phyloP scores from a whole-genome alignment of 2,329 filamentous ascomycete genomes.

The Dendryphion nanum region DNA sequence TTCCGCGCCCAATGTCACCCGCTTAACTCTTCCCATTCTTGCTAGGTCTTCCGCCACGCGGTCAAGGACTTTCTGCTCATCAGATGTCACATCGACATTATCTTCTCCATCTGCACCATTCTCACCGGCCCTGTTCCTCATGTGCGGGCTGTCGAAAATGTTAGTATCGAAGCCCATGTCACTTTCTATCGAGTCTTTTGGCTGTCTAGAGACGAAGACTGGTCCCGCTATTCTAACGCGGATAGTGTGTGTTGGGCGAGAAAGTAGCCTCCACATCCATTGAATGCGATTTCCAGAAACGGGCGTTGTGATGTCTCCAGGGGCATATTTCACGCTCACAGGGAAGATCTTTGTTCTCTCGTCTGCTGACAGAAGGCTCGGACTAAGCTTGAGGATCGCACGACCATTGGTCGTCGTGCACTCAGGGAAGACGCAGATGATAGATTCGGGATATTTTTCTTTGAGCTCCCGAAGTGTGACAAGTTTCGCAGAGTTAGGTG shows the following conservation, averaged over 20 bases:
- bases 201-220: constrained; percentile 39
- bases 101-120: constrained; percentile 13
- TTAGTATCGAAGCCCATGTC: constrained; percentile 29
- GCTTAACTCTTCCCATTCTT: constrained; percentile 81
- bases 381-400: constrained; percentile 81
- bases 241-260: constrained; percentile 82
- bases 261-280: constrained; percentile 85
- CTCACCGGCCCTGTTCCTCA: constrained; percentile 21
- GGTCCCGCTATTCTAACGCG: constrained; percentile 85
- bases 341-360: constrained; percentile 78
- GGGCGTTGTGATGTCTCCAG: constrained; percentile 86
- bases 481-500: constrained; percentile 33
- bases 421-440: constrained; percentile 88
- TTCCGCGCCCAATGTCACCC: constrained; percentile 77
- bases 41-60: constrained; percentile 81
- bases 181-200: constrained; percentile 11
- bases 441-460: constrained; percentile 66
- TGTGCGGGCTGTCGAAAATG: constrained; percentile 30
- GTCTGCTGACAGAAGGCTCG: constrained; percentile 68
- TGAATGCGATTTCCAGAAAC: constrained; percentile 69
- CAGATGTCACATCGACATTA: constrained; percentile 38
- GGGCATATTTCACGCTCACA: constrained; percentile 83
- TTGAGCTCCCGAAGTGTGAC: constrained; percentile 53
- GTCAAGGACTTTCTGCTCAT: constrained; percentile 73
- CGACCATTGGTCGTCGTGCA: constrained; percentile 92